A percentile compares a stretch with the other conserved stretches of the same genome.
Conservation (phyloP, 2,329 filamentous ascomycete genomes). For the Fusarium sp. region DNA sequence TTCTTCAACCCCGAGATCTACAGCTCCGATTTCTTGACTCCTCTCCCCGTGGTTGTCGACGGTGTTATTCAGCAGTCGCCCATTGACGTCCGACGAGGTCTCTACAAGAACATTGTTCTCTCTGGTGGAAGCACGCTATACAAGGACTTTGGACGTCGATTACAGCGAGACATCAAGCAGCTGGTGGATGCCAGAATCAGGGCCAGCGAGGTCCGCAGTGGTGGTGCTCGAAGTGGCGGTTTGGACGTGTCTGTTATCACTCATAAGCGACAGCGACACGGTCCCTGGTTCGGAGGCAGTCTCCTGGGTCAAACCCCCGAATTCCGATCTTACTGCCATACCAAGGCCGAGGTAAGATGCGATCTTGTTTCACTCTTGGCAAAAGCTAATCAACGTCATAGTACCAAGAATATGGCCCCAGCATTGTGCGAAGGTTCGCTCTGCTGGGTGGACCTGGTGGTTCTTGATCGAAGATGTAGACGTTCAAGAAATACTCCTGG, state of each 20-base stretch:
- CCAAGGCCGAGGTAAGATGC: slow-evolving; percentile 74
- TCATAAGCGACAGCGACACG: slow-evolving; percentile 96
- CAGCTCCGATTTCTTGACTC: slow-evolving; percentile 97
- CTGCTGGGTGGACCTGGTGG: slow-evolving; percentile 91
- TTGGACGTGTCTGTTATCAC: slow-evolving; percentile 97
- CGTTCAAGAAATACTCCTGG: slow-evolving; percentile 28
- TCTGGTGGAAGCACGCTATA: slow-evolving; percentile 97
- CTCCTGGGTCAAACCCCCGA: slow-evolving; percentile 96
- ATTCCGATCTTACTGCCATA: slow-evolving; percentile 99
- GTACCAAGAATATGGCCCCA: slow-evolving; percentile 96
- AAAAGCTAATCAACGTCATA: slow-evolving; percentile 51
- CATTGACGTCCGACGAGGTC: slow-evolving; percentile 93
- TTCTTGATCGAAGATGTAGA: slow-evolving; percentile 60
- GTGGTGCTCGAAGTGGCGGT: slow-evolving; percentile 91
- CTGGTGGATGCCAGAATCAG: slow-evolving; percentile 93
- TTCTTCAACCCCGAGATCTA: slow-evolving; percentile 99
- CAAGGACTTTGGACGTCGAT: slow-evolving; percentile 95
- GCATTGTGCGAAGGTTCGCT: slow-evolving; percentile 94
- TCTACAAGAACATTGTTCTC: slow-evolving; percentile 99
- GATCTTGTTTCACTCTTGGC: neutral
- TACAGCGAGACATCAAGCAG: slow-evolving; percentile 97
- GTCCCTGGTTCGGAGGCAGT: slow-evolving; percentile 98
- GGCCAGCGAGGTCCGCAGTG: slow-evolving; percentile 90
- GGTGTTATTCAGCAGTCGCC: slow-evolving; percentile 97
- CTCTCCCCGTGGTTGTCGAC: slow-evolving; percentile 92